phyloP scores from a whole-genome alignment of 805 yeast species.

The Sugiyamaella boreocaroliniensis region DNA sequence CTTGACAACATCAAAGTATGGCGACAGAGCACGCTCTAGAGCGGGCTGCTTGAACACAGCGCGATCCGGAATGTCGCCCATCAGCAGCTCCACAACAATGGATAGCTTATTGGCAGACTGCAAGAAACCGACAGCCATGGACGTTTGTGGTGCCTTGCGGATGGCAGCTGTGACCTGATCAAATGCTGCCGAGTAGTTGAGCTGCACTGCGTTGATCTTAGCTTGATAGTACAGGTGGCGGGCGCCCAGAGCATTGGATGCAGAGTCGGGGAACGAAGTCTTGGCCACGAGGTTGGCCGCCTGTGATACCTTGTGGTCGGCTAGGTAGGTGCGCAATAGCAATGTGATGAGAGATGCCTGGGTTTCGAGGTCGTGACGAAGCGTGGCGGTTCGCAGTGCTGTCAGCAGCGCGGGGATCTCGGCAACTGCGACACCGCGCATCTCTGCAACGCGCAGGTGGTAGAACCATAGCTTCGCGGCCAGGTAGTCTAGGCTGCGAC shows the following conservation, averaged over 20 bases:
- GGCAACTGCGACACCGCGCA: conserved; percentile 36
- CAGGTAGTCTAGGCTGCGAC: conserved; percentile 77
- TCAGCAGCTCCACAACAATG: conserved; percentile 81
- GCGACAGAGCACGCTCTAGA: conserved; percentile 56
- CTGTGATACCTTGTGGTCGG: conserved; percentile 72
- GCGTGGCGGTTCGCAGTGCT: conserved; percentile 78
- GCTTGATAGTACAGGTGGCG: conserved; percentile 88
- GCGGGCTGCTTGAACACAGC: conserved; percentile 64
- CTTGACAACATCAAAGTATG: conserved; percentile 80
- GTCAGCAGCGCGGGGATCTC: conserved; percentile 64
- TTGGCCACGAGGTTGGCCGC: conserved; percentile 88
- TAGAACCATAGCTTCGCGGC: conserved; percentile 93
- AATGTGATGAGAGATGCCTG: conserved; percentile 83
- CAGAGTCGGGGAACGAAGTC: conserved; percentile 77
- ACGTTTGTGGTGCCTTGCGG: conserved; percentile 91
- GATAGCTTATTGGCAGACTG: conserved; percentile 85
- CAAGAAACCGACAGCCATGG: conserved; percentile 75
- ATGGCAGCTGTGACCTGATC: conserved; percentile 91
- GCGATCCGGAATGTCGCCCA: conserved; percentile 95
- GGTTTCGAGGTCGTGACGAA: conserved; percentile 89
- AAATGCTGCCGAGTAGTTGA: conserved; percentile 84
- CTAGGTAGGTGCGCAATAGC: conserved; percentile 70
- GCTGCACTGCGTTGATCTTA: conserved; percentile 83
- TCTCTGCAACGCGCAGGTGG: conserved; percentile 70
- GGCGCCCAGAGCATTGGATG: conserved; percentile 84